Evolutionary conservation across 2,329 filamentous ascomycete genomes (phyloP).

Genomic region (Truncatella angustata): DNA sequence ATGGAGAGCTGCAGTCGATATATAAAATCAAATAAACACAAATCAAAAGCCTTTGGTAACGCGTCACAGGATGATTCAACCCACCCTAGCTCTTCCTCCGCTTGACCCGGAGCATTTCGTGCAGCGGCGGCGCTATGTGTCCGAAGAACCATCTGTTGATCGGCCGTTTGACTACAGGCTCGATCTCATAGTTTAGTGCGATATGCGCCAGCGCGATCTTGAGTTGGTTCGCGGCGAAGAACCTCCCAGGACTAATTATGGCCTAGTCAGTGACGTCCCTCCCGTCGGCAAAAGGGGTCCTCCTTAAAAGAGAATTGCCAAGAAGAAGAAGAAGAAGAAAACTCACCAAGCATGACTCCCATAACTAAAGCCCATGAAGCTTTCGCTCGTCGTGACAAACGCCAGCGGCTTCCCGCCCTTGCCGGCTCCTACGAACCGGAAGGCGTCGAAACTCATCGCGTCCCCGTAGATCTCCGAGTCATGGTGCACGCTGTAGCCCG

Average conservation of each 20-base stretch:
- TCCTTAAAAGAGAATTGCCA: no score
- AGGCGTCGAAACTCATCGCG: conserved; percentile 33
- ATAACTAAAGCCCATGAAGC: conserved; percentile 35
- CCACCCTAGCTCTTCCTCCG: conserved; percentile 6
- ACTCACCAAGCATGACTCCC: conserved; percentile 35
- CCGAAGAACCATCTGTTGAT: conserved; percentile 27
- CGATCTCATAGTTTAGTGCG: conserved; percentile 33
- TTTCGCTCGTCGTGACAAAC: conserved; percentile 29
- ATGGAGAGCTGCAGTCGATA: no score
- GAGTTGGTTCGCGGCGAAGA: conserved; percentile 38
- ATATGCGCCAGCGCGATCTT: conserved; percentile 35
- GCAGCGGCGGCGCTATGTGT: conserved; percentile 26
- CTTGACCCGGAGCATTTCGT: conserved; percentile 20
- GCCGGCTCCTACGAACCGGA: conserved; percentile 32
- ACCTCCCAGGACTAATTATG: conserved; percentile 35
- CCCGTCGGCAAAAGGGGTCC: no score
- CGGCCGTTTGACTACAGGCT: conserved; percentile 23
- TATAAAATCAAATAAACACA: no score
- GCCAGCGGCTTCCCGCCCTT: conserved; percentile 17
- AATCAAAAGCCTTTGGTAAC: no score
- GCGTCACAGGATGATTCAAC: no score
- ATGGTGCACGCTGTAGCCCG: conserved; percentile 31
- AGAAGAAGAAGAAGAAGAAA: not conserved
- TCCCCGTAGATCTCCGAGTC: conserved; percentile 31
- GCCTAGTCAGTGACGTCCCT: no score